A percentile compares a stretch with the other conserved stretches of the same genome.
These are phyloP conservation scores for Magnolia kwangsiensis DNA, from an alignment of 164 flowering plant species.

Conservation along the genomic window DNA sequence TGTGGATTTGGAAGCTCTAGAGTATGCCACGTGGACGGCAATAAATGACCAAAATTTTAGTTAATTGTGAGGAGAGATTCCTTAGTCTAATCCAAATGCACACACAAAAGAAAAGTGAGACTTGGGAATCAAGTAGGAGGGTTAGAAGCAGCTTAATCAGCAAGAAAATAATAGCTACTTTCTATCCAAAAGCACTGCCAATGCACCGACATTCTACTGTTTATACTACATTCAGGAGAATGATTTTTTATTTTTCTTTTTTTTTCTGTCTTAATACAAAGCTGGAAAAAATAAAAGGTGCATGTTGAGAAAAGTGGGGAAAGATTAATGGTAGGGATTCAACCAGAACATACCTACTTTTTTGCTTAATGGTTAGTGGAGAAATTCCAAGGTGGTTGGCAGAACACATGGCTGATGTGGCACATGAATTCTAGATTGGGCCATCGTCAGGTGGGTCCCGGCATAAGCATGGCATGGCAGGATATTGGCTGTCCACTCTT, in stretches of 20 bases:
- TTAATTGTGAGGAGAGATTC: too few relatives aligned
- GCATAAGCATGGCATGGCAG: too few relatives aligned
- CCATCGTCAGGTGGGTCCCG: too few relatives aligned
- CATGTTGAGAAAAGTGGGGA: background rate
- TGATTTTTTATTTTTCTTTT: background rate
- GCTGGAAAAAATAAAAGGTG: background rate
- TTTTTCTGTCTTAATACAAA: background rate
- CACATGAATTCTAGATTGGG: too few relatives aligned
- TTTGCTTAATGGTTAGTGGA: background rate
- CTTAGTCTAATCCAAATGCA: background rate
- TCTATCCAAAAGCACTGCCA: background rate
- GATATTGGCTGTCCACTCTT: too few relatives aligned
- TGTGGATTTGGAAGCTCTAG: too few relatives aligned
- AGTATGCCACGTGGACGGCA: too few relatives aligned
- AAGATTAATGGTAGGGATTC: background rate
- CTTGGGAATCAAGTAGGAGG: too few relatives aligned
- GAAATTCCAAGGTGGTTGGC: too few relatives aligned
- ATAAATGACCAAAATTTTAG: too few relatives aligned
- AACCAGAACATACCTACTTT: background rate
- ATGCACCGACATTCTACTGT: background rate
- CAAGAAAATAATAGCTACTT: background rate
- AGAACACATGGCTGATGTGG: too few relatives aligned
- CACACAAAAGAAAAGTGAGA: background rate
- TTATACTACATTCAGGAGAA: background rate
- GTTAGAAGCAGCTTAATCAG: background rate